These are phyloP conservation scores for Takashimella koratensis DNA, from an alignment of 1,284 basidiomycete species.

Conservation along the genomic window DNA sequence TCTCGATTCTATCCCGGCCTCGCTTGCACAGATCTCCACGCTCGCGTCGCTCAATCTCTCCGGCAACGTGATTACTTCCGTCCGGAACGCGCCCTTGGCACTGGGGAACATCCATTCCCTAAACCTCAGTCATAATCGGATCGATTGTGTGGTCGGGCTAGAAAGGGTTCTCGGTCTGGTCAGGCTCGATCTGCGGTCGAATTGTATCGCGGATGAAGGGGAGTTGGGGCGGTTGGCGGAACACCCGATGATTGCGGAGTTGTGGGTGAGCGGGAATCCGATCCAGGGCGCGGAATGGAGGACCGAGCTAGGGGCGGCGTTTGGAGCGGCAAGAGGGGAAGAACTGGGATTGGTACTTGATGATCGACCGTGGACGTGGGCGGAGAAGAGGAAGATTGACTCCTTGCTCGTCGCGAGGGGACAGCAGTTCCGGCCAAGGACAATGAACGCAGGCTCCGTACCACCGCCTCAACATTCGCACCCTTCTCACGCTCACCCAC, in stretches of 20 bases:
- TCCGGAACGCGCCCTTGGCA: conserved; percentile 77
- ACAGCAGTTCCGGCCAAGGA: background rate
- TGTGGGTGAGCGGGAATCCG: conserved; percentile 79
- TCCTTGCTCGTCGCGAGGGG: conserved; percentile 17
- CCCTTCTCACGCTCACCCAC: too few species aligned
- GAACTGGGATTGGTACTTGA: conserved; percentile 59
- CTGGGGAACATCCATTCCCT: conserved; percentile 73
- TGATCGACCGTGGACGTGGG: conserved; percentile 67
- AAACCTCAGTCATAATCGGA: conserved; percentile 77
- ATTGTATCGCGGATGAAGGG: conserved; percentile 73
- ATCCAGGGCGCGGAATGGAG: conserved; percentile 65
- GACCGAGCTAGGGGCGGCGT: conserved; percentile 72
- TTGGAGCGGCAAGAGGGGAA: conserved; percentile 66
- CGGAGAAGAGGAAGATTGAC: conserved; percentile 62
- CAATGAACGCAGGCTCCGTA: too few species aligned
- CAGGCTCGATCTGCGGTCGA: conserved; percentile 79
- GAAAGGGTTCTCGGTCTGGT: conserved; percentile 80
- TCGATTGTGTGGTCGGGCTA: conserved; percentile 88
- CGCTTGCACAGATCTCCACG: conserved; percentile 65
- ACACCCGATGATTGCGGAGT: conserved; percentile 68
- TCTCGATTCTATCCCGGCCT: conserved; percentile 58
- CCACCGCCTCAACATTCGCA: too few species aligned
- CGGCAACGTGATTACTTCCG: conserved; percentile 94
- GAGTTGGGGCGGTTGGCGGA: conserved; percentile 81
- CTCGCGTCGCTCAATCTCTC: conserved; percentile 83